Evolutionary conservation across 2,329 filamentous ascomycete species (phyloP).

Genomic region (Tolypocladium sp.): DNA sequence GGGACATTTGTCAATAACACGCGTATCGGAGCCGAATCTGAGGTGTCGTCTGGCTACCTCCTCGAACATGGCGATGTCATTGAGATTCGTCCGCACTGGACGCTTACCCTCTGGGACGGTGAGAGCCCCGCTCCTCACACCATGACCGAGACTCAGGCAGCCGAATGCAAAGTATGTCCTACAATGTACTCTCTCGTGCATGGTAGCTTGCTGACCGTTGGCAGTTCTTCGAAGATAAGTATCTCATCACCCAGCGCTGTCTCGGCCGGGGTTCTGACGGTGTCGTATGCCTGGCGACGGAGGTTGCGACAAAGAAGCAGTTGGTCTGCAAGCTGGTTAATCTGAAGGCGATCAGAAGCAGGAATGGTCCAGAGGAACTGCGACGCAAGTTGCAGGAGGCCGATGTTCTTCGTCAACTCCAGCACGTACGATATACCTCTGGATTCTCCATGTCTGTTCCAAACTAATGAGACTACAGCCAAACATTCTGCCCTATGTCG

Average conservation of each 20-base stretch:
- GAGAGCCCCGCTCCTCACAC: slow-evolving; percentile 11
- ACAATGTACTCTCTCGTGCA: no score
- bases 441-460: not conserved
- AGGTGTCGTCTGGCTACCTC: slow-evolving; percentile 33
- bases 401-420: slow-evolving; percentile 41
- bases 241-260: slow-evolving; percentile 22
- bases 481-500: slow-evolving; percentile 42
- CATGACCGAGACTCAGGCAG: slow-evolving; percentile 18
- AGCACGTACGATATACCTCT: slow-evolving; percentile 35
- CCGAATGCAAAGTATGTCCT: slow-evolving; percentile 21
- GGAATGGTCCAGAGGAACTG: slow-evolving; percentile 16
- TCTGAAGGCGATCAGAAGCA: slow-evolving; percentile 24
- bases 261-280: slow-evolving; percentile 28
- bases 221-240: slow-evolving; percentile 22
- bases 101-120: slow-evolving; percentile 22
- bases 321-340: slow-evolving; percentile 61
- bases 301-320: slow-evolving; percentile 45
- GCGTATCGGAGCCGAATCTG: slow-evolving; percentile 29
- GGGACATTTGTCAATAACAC: slow-evolving; percentile 43
- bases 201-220: not conserved
- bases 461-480: slow-evolving; percentile 29
- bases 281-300: slow-evolving; percentile 28
- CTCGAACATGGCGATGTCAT: slow-evolving; percentile 43
- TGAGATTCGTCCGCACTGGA: slow-evolving; percentile 28
- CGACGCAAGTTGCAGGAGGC: slow-evolving; percentile 37